phyloP scores from a whole-genome alignment of 2,329 filamentous ascomycete genomes.

The Trichoderma koningii region DNA sequence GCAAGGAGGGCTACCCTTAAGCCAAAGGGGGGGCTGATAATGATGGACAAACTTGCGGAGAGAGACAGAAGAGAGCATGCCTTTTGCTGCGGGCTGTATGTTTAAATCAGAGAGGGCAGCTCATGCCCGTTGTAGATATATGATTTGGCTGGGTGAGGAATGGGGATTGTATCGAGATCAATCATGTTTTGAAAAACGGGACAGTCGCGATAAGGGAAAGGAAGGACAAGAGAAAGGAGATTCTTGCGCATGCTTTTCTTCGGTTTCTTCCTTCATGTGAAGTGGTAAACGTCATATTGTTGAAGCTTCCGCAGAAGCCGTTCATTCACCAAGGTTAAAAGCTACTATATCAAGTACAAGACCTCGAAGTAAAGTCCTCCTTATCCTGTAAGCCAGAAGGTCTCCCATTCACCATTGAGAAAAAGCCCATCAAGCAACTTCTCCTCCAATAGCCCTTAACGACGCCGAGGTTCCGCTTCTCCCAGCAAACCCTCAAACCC shows the following conservation, averaged over 20 bases:
- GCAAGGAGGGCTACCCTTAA: conserved; percentile 87
- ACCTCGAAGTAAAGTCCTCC: background rate
- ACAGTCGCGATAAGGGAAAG: background rate
- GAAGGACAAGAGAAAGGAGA: background rate
- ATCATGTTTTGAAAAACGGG: conserved; percentile 10
- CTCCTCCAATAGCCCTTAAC: background rate
- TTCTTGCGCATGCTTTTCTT: background rate
- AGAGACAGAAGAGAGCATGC: no score
- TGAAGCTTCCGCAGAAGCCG: no score
- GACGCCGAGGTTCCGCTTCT: conserved; percentile 1
- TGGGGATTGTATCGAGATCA: background rate
- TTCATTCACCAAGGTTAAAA: no score
- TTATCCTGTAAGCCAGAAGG: background rate
- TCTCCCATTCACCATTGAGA: background rate
- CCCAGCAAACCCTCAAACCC: background rate
- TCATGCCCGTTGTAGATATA: conserved; percentile 25
- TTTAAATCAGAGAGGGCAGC: background rate
- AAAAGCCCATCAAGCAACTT: background rate
- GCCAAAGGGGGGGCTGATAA: background rate
- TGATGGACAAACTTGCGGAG: background rate
- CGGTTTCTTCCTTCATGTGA: background rate
- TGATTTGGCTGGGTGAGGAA: background rate
- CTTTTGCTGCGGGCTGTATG: conserved; percentile 5
- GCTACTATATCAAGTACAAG: no score
- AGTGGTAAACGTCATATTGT: background rate